Percentiles rank a stretch among this genome's conserved stretches.
phyloP scores from a whole-genome alignment of 2,329 filamentous ascomycete genomes.

The Emmonsia crescens region DNA sequence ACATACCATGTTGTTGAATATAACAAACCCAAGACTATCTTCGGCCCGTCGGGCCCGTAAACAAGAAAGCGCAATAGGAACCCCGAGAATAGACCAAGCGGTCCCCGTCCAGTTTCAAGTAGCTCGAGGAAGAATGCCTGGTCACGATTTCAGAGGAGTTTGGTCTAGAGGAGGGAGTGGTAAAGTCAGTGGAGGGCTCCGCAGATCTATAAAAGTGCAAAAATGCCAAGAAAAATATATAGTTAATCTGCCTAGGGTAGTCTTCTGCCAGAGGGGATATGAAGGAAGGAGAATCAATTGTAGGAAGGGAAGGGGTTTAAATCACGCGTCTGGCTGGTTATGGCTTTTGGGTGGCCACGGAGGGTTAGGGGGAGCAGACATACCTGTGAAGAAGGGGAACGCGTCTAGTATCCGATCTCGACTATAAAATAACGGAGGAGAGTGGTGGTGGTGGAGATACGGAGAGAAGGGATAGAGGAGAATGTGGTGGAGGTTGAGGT shows the following conservation, averaged over 20 bases:
- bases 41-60: not conserved
- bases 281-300: not conserved
- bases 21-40: not conserved
- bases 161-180: not conserved
- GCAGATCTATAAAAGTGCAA: not conserved
- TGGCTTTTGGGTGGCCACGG: not conserved
- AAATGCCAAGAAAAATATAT: not conserved
- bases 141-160: not conserved
- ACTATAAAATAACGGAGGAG: not conserved
- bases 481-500: slow-evolving; percentile 10
- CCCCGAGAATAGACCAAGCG: not conserved
- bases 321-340: not conserved
- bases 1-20: not conserved
- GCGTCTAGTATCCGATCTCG: not conserved
- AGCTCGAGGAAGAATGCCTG: not conserved
- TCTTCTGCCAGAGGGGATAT: not conserved
- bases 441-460: not conserved
- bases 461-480: slow-evolving; percentile 7
- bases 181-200: not conserved
- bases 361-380: not conserved
- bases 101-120: not conserved
- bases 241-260: not conserved
- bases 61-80: not conserved
- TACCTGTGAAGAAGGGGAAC: not conserved
- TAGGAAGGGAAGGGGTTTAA: not conserved